A percentile compares a stretch with the other conserved stretches of the same genome.
Conservation (phyloP, 2,329 filamentous ascomycete genomes). For the Alternaria sp. region DNA sequence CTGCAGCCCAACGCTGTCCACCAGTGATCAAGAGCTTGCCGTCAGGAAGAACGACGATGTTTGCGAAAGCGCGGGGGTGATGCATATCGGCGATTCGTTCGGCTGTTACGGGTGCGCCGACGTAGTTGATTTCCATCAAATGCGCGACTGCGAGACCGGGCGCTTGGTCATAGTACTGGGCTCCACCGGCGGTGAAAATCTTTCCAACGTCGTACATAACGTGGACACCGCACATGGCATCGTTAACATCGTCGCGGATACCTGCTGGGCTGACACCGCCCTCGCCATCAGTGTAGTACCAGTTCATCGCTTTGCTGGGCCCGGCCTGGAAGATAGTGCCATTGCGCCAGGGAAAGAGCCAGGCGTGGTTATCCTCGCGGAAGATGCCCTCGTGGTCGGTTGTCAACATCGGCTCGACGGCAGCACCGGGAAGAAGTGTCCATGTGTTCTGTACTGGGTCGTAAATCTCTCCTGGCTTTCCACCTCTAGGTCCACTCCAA, state of each 20-base stretch:
- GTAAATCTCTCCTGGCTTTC: slow-evolving; percentile 26
- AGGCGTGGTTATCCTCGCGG: slow-evolving; percentile 29
- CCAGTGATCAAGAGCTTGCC: slow-evolving; percentile 33
- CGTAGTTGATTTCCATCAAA: slow-evolving; percentile 24
- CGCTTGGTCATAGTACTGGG: slow-evolving; percentile 19
- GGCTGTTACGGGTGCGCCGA: slow-evolving; percentile 16
- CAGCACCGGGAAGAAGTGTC: slow-evolving; percentile 23
- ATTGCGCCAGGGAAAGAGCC: slow-evolving; percentile 28
- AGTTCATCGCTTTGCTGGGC: slow-evolving; percentile 61
- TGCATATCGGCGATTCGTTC: slow-evolving; percentile 20
- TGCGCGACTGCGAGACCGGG: slow-evolving; percentile 18
- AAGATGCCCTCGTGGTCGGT: slow-evolving; percentile 22
- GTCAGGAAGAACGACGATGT: slow-evolving; percentile 29
- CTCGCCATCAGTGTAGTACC: slow-evolving; percentile 56
- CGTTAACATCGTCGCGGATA: slow-evolving; percentile 47
- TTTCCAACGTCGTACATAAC: slow-evolving; percentile 54
- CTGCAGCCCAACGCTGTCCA: slow-evolving; percentile 19
- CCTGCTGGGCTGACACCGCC: slow-evolving; percentile 54
- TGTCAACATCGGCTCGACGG: slow-evolving; percentile 25
- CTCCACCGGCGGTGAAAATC: slow-evolving; percentile 43
- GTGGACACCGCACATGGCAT: slow-evolving; percentile 52
- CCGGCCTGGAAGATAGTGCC: slow-evolving; percentile 59
- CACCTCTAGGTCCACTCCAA: slow-evolving; percentile 17
- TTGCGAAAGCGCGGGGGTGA: slow-evolving; percentile 23
- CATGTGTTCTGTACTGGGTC: slow-evolving; percentile 18